Percentiles rank a stretch among this genome's conserved stretches.
These are phyloP conservation scores for Talaromyces sp. DNA, from an alignment of 2,329 filamentous ascomycete species.

Conservation along the genomic window DNA sequence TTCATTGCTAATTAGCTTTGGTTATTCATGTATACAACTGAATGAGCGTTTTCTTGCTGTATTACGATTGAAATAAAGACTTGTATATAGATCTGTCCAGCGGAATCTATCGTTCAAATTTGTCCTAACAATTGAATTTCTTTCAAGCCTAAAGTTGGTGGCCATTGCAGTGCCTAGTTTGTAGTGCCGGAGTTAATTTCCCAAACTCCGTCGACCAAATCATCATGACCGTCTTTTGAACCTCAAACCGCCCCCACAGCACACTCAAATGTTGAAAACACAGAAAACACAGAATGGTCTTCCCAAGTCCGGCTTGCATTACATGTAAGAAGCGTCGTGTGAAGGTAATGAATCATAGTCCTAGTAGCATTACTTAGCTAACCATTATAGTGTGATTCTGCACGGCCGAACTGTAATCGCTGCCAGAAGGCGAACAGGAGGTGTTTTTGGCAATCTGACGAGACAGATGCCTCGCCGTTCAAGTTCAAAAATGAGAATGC, in stretches of 20 bases:
- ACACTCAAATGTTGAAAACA: too few relatives aligned
- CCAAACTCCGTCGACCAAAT: too few relatives aligned
- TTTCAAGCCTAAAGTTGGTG: too few relatives aligned
- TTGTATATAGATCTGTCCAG: not conserved
- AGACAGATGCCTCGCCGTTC: slow-evolving; percentile 16
- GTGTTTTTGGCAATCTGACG: slow-evolving; percentile 23
- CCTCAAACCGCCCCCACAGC: too few relatives aligned
- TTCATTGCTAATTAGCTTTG: not conserved
- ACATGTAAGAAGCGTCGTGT: slow-evolving; percentile 25
- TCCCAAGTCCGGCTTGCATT: slow-evolving; percentile 17
- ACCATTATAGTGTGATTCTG: slow-evolving; percentile 19
- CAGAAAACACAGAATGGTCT: slow-evolving; percentile 10
- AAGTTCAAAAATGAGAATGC: slow-evolving; percentile 27
- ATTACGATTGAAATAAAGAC: not conserved
- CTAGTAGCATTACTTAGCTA: not conserved
- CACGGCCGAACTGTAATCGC: slow-evolving; percentile 15
- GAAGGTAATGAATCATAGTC: slow-evolving; percentile 15
- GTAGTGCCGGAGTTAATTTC: too few relatives aligned
- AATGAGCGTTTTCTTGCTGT: not conserved
- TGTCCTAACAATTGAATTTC: not conserved
- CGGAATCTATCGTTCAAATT: not conserved
- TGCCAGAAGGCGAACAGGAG: slow-evolving; percentile 21
- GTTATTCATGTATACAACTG: not conserved
- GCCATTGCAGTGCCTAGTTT: too few relatives aligned
- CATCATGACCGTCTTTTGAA: too few relatives aligned